A percentile compares a stretch with the other conserved stretches of the same genome.
Evolutionary conservation across 371 early-diverging fungal species (phyloP).

Genomic region (Lichtheimia corymbifera): DNA sequence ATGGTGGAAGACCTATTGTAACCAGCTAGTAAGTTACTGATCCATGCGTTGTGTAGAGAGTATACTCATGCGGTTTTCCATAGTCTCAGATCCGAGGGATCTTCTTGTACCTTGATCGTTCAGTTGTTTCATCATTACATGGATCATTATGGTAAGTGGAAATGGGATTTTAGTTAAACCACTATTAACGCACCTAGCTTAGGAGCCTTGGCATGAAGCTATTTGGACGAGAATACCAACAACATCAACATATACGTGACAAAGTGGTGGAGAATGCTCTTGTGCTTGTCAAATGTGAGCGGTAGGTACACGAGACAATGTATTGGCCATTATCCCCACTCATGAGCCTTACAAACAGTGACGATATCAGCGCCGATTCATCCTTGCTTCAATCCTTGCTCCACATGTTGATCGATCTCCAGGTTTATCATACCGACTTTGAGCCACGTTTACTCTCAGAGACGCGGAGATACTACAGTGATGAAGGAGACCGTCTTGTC

Average conservation of each 20-base stretch:
- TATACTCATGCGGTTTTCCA: not conserved
- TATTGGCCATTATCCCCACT: not conserved
- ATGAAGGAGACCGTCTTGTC: constrained; percentile 65
- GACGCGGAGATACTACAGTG: constrained; percentile 69
- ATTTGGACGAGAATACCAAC: constrained; percentile 65
- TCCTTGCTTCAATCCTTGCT: constrained; percentile 61
- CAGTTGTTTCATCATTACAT: constrained; percentile 75
- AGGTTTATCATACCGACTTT: constrained; percentile 71
- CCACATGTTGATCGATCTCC: constrained; percentile 82
- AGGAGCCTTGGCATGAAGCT: constrained; percentile 80
- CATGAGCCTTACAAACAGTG: not conserved
- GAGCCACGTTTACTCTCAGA: constrained; percentile 64
- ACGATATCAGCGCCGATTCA: constrained; percentile 55
- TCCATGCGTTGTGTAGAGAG: no score
- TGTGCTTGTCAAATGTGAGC: constrained; percentile 57
- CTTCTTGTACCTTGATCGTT: constrained; percentile 91
- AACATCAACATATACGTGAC: constrained; percentile 47
- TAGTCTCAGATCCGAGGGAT: constrained; percentile 80
- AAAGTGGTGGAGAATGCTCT: constrained; percentile 58
- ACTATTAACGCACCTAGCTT: not conserved
- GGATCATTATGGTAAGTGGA: constrained; percentile 66
- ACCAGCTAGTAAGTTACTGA: constrained; percentile 60
- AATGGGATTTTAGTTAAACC: no score
- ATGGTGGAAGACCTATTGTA: constrained; percentile 69
- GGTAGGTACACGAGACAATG: constrained; percentile 30